Conservation (phyloP, 148 eudicot genomes). For the Gaultheria prostrata region DNA sequence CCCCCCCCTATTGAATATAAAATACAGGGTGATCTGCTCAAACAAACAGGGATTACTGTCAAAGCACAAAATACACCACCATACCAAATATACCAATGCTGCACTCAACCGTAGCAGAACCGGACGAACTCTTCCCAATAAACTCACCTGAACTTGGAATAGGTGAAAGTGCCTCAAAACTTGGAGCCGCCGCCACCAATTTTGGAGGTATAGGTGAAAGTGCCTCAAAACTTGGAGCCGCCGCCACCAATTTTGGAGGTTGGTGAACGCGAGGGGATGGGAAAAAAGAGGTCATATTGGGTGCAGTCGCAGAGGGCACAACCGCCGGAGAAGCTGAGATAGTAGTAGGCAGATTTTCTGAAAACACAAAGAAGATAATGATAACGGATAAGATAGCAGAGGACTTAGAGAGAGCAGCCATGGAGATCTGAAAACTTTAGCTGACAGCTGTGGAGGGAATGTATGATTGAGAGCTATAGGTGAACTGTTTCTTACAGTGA, state of each 20-base stretch:
- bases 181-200: background rate
- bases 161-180: background rate
- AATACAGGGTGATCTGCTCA: background rate
- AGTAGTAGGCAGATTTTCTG: background rate
- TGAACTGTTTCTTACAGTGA: background rate
- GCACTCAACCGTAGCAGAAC: background rate
- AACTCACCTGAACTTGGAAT: slow-evolving; percentile 10
- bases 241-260: background rate
- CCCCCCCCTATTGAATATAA: no score
- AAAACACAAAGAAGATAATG: background rate
- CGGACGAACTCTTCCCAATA: background rate
- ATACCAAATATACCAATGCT: background rate
- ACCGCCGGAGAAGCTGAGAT: background rate
- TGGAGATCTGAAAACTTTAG: background rate
- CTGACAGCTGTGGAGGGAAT: background rate
- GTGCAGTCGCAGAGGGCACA: background rate
- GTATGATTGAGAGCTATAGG: background rate
- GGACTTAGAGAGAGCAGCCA: slow-evolving; percentile 5
- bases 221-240: background rate
- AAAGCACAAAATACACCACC: background rate
- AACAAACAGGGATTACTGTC: background rate
- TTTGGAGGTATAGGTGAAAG: background rate
- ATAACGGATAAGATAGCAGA: slow-evolving; percentile 1
- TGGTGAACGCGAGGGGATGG: background rate
- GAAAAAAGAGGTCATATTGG: slow-evolving; percentile 3